These are phyloP conservation scores for Euclidium syriacum DNA, from an alignment of 345 rosid species.

Conservation along the genomic window DNA sequence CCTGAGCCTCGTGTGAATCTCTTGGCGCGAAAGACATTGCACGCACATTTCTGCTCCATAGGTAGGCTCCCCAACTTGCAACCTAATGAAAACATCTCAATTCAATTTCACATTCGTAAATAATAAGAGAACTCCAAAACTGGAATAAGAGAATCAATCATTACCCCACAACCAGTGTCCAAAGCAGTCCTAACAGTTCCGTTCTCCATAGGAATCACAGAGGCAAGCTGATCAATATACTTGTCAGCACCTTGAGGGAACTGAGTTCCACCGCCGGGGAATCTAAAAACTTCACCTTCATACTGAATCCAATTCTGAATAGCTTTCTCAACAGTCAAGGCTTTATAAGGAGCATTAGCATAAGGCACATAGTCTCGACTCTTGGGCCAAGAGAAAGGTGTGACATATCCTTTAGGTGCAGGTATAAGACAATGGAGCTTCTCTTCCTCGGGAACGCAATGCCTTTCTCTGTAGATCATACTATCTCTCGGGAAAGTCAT, in stretches of 20 bases:
- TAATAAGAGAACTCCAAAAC: neutral
- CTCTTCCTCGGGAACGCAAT: conserved; percentile 69
- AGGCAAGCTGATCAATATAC: conserved; percentile 91
- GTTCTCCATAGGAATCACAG: conserved; percentile 76
- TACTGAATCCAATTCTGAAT: conserved; percentile 99
- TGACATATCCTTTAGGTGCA: conserved; percentile 90
- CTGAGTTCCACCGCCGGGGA: conserved; percentile 99
- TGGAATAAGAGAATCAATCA: neutral
- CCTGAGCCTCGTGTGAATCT: conserved; percentile 99
- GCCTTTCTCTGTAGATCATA: conserved; percentile 92
- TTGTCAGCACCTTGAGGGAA: conserved; percentile 98
- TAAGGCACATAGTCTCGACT: conserved; percentile 96
- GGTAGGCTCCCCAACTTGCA: conserved; percentile 98
- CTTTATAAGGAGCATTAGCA: conserved; percentile 97
- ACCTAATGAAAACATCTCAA: conserved; percentile 40
- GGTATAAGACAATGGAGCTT: conserved; percentile 84
- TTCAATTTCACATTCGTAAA: neutral
- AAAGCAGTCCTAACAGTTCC: conserved; percentile 96
- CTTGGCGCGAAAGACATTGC: conserved; percentile 99
- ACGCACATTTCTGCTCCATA: conserved; percentile 93
- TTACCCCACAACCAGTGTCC: conserved; percentile 99
- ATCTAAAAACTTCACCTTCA: conserved; percentile 90
- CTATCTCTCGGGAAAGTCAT: conserved; percentile 95
- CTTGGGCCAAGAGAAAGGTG: conserved; percentile 98
- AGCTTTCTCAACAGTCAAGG: conserved; percentile 98